Conservation (phyloP, 202 grass and related monocot species). For the Panicum virgatum region DNA sequence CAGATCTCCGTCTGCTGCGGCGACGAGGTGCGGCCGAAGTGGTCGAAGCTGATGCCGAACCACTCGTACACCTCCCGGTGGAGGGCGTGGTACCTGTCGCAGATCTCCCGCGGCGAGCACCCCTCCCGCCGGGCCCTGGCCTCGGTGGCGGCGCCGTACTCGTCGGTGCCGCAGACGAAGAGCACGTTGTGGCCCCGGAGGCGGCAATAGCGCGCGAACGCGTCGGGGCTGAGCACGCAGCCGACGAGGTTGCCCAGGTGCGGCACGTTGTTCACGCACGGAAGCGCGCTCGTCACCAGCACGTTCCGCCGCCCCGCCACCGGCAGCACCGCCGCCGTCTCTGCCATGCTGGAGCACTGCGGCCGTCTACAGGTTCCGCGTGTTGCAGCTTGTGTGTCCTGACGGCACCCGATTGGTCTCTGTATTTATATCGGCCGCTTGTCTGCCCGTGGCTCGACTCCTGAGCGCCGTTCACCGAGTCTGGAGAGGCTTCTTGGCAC, state of each 20-base stretch:
- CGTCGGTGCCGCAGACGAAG: not conserved
- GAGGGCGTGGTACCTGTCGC: constrained; percentile 49
- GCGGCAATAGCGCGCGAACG: not conserved
- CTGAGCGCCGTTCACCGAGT: not conserved
- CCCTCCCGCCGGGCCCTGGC: not conserved
- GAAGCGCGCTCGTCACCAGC: constrained; percentile 87
- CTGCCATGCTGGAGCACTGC: not conserved
- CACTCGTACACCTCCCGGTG: constrained; percentile 64
- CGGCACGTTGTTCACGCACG: constrained; percentile 91
- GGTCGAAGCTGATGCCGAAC: constrained; percentile 63
- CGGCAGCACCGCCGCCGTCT: constrained; percentile 38
- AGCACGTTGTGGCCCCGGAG: not conserved
- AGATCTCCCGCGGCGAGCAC: not conserved
- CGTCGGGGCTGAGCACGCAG: constrained; percentile 43
- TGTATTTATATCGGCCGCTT: not conserved
- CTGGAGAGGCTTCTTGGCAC: constrained; percentile 16
- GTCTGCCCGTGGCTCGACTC: not conserved
- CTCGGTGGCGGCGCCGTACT: not conserved
- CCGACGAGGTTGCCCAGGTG: constrained; percentile 93
- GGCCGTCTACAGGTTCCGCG: no score
- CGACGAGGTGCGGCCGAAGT: constrained; percentile 59
- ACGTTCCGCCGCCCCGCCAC: constrained; percentile 68
- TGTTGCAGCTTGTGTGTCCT: not conserved
- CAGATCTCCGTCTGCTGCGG: constrained; percentile 55
- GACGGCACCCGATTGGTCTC: not conserved